Conservation (phyloP, 1,139 yeast species). For the Kurtzmaniella quercitrusa region DNA sequence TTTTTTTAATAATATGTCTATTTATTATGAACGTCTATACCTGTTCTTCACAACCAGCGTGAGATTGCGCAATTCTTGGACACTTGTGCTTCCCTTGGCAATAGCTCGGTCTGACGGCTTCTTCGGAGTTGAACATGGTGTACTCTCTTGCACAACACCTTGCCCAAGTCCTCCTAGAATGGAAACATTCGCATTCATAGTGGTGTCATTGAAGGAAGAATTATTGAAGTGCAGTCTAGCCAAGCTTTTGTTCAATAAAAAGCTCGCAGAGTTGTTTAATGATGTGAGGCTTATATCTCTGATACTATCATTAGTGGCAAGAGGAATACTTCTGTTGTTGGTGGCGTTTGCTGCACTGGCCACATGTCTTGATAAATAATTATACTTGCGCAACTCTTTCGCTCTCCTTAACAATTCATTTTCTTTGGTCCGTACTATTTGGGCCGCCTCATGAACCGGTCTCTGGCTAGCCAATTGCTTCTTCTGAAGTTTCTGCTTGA, state of each 20-base stretch:
- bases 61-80: constrained; percentile 6
- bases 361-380: constrained; percentile 34
- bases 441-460: constrained; percentile 1
- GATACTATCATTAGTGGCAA: neutral
- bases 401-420: constrained; percentile 25
- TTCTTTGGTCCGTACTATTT: constrained; percentile 15
- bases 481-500: constrained; percentile 4
- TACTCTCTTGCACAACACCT: constrained; percentile 39
- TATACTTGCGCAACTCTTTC: constrained; percentile 25
- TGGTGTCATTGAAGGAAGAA: constrained; percentile 15
- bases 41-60: constrained; percentile 6
- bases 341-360: neutral
- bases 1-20: neutral
- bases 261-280: constrained; percentile 17
- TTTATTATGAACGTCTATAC: constrained; percentile 1
- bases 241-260: neutral
- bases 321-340: neutral
- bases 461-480: constrained; percentile 2
- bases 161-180: constrained; percentile 34
- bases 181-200: constrained; percentile 20
- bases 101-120: constrained; percentile 2
- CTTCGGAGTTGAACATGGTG: constrained; percentile 31
- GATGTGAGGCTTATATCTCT: constrained; percentile 11
- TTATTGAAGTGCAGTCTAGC: neutral
- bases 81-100: neutral